These are phyloP conservation scores for Sclerotinia spermophila DNA, from an alignment of 2,329 filamentous ascomycete genomes.

Conservation along the genomic window DNA sequence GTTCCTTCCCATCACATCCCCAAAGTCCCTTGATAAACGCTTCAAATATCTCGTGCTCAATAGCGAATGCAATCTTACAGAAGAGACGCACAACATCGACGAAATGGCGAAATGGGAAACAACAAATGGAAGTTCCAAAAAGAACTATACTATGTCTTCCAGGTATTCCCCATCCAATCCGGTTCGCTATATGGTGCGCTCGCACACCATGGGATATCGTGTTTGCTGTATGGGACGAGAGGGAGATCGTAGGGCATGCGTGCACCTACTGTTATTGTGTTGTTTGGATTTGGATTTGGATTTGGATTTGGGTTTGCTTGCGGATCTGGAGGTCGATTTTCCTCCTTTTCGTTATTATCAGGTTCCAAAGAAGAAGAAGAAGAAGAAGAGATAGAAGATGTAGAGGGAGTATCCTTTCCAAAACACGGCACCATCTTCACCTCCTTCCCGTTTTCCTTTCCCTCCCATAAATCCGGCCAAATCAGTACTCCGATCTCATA, in stretches of 20 bases:
- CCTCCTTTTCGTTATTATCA: no score
- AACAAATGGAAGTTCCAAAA: not conserved
- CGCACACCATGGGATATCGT: constrained; percentile 75
- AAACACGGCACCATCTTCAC: constrained; percentile 66
- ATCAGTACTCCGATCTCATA: constrained; percentile 82
- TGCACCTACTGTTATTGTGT: constrained; percentile 55
- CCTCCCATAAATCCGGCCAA: constrained; percentile 63
- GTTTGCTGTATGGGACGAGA: constrained; percentile 57
- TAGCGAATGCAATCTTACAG: not conserved
- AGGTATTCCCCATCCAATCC: constrained; percentile 45
- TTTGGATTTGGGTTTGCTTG: no score
- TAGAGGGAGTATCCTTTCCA: constrained; percentile 52
- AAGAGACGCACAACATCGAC: not conserved
- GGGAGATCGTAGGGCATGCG: constrained; percentile 83
- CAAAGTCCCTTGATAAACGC: not conserved
- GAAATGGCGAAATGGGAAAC: not conserved
- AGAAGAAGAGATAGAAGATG: constrained; percentile 37
- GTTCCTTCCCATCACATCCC: not conserved
- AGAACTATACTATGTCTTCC: constrained; percentile 8
- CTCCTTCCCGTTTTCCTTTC: constrained; percentile 36
- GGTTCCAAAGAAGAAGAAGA: constrained; percentile 10
- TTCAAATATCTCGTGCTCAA: not conserved
- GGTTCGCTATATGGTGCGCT: constrained; percentile 55
- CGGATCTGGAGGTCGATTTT: no score
- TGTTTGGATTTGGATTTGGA: no score